Conservation (phyloP, 2,329 filamentous ascomycete genomes). For the Tolypocladium tropicale region DNA sequence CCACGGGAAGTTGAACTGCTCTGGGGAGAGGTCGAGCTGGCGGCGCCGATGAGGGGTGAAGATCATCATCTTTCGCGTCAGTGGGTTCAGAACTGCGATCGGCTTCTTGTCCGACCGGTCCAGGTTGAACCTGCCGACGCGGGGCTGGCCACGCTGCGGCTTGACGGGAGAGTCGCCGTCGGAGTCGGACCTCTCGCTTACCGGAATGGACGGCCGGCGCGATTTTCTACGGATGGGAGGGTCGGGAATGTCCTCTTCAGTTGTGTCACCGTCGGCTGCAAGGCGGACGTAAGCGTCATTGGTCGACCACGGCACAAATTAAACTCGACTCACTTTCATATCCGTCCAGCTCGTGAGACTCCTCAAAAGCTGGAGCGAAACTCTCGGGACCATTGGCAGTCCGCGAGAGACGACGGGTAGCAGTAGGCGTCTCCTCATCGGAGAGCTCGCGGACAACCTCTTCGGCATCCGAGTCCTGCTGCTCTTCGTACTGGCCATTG, state of each 20-base stretch:
- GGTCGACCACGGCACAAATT: constrained; percentile 1
- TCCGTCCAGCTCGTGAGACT: constrained; percentile 38
- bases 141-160: constrained; percentile 39
- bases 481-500: constrained; percentile 33
- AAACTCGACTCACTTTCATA: constrained; percentile 46
- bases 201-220: constrained; percentile 25
- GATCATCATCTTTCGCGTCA: constrained; percentile 52
- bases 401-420: constrained; percentile 28
- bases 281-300: constrained; percentile 22
- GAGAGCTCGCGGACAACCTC: constrained; percentile 24
- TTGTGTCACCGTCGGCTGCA: constrained; percentile 50
- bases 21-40: constrained; percentile 42
- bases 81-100: constrained; percentile 46
- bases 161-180: constrained; percentile 37
- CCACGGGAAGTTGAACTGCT: constrained; percentile 42
- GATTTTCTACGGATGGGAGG: constrained; percentile 38
- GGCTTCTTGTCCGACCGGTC: constrained; percentile 45
- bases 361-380: constrained; percentile 20
- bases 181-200: constrained; percentile 37
- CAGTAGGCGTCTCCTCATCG: constrained; percentile 31
- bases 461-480: constrained; percentile 31
- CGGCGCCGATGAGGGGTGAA: constrained; percentile 43
- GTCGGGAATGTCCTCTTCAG: constrained; percentile 47
- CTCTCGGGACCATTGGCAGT: constrained; percentile 11
- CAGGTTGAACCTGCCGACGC: constrained; percentile 43